phyloP scores from a whole-genome alignment of 495 filamentous ascomycete genomes.

The Hypomontagnella monticulosa region DNA sequence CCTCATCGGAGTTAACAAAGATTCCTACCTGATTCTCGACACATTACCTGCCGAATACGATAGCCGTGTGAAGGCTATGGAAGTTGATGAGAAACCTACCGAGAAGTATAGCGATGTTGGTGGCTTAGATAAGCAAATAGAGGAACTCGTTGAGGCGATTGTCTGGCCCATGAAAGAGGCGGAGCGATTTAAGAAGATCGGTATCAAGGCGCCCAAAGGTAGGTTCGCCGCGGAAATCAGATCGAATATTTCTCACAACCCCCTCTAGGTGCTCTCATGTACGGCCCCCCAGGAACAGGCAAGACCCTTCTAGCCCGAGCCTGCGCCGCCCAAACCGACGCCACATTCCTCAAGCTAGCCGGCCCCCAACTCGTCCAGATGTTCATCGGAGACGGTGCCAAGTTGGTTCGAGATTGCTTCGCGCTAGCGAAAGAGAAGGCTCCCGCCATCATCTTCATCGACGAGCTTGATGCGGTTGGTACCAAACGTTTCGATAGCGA shows the following conservation, averaged over 20 bases:
- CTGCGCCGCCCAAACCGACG: constrained; percentile 97
- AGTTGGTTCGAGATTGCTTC: constrained; percentile 97
- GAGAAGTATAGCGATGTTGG: constrained; percentile 99
- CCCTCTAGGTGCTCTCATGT: constrained; percentile 89
- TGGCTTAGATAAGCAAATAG: constrained; percentile 98
- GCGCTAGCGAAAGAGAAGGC: constrained; percentile 98
- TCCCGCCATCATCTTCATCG: constrained; percentile 99
- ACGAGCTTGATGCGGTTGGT: constrained; percentile 95
- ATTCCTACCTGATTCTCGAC: constrained; percentile 98
- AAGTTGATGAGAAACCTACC: constrained; percentile 99
- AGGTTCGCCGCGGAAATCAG: constrained; percentile 36
- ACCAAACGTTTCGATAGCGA: constrained; percentile 99
- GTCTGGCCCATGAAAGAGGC: constrained; percentile 99
- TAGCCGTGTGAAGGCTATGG: constrained; percentile 99
- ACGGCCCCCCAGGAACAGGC: constrained; percentile 95
- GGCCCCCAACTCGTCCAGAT: constrained; percentile 99
- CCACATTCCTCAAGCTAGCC: constrained; percentile 98
- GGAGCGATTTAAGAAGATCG: constrained; percentile 98
- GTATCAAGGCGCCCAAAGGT: constrained; percentile 99
- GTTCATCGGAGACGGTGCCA: constrained; percentile 99
- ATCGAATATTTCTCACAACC: constrained; percentile 40
- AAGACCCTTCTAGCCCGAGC: constrained; percentile 97
- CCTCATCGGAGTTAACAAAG: constrained; percentile 98
- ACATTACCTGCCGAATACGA: constrained; percentile 99
- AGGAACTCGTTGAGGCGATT: constrained; percentile 98